A percentile compares a stretch with the other conserved stretches of the same genome.
These are phyloP conservation scores for Seiridium cupressi DNA, from an alignment of 2,329 filamentous ascomycete species.

Conservation along the genomic window DNA sequence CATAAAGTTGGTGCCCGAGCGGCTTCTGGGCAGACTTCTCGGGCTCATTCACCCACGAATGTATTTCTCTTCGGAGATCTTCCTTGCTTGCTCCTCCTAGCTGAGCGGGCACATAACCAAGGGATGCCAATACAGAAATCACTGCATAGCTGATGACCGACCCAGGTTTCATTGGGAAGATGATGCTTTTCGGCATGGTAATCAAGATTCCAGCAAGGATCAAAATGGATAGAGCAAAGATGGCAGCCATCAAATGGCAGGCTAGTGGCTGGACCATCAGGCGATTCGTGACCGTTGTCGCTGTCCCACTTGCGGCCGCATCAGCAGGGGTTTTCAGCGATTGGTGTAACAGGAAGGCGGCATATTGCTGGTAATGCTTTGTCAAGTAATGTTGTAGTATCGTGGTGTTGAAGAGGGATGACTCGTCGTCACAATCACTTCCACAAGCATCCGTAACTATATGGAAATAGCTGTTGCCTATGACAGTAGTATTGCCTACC, in stretches of 20 bases:
- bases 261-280: background rate
- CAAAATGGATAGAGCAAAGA: background rate
- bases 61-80: background rate
- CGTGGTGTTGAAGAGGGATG: background rate
- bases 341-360: background rate
- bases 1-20: no score
- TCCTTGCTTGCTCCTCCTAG: background rate
- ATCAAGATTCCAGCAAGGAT: background rate
- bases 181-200: background rate
- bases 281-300: background rate
- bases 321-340: background rate
- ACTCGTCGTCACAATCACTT: background rate
- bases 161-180: background rate
- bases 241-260: conserved; percentile 4
- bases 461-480: background rate
- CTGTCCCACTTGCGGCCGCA: background rate
- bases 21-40: background rate
- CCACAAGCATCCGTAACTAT: background rate
- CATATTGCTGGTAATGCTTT: background rate
- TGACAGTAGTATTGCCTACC: background rate
- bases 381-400: background rate
- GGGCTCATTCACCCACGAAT: background rate
- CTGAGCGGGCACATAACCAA: background rate
- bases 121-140: background rate
- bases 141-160: background rate